Evolutionary conservation across 306 rosid genomes (phyloP).

Genomic region (Acacia crassicarpa): DNA sequence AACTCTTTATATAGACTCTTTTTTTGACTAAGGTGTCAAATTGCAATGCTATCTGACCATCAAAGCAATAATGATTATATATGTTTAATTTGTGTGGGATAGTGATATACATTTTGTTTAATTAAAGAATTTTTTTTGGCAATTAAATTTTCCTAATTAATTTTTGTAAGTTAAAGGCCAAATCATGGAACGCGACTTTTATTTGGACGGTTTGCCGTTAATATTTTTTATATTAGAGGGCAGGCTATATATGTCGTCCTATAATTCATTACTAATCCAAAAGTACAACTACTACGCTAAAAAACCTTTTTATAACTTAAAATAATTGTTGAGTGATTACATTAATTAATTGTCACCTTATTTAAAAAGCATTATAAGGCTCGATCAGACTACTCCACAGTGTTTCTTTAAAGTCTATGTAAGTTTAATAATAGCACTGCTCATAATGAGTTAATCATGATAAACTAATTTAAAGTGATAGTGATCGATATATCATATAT

Average conservation of each 20-base stretch:
- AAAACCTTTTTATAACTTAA: neutral
- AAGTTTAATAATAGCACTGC: neutral
- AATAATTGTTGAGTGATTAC: neutral
- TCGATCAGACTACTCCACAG: neutral
- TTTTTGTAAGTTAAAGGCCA: slow-evolving; percentile 3
- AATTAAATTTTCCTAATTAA: neutral
- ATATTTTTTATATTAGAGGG: neutral
- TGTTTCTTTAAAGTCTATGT: neutral
- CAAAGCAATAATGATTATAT: neutral
- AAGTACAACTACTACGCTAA: neutral
- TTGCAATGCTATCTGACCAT: neutral
- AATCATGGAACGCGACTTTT: slow-evolving; percentile 3
- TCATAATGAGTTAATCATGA: neutral
- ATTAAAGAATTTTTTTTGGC: neutral
- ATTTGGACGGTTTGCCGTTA: neutral
- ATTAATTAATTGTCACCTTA: neutral
- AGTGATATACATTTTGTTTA: neutral
- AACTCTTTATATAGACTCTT: neutral
- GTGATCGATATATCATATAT: neutral
- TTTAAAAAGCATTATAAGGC: neutral
- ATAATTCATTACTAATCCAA: neutral
- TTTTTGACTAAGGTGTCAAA: neutral
- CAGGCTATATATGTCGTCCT: neutral
- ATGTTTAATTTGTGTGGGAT: neutral
- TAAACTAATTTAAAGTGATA: neutral